Conservation (phyloP, 208 protist genomes). For the Wallacemonas rigidus region DNA sequence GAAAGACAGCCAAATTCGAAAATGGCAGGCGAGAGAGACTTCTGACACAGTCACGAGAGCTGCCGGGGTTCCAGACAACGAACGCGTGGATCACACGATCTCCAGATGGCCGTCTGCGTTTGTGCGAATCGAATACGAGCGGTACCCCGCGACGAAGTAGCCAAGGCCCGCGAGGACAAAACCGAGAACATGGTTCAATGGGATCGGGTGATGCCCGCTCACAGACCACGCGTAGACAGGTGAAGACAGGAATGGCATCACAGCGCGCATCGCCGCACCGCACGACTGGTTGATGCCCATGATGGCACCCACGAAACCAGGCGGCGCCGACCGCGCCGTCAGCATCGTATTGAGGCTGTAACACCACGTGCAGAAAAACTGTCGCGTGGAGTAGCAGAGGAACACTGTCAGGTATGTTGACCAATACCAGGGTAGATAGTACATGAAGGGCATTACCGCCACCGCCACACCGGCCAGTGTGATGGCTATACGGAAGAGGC, state of each 20-base stretch:
- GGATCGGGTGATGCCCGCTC: slow-evolving; percentile 29
- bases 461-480: slow-evolving; percentile 20
- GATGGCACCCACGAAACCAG: slow-evolving; percentile 42
- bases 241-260: slow-evolving; percentile 38
- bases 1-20: no score
- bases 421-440: slow-evolving; percentile 12
- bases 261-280: slow-evolving; percentile 42
- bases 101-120: slow-evolving; percentile 11
- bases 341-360: slow-evolving; percentile 64
- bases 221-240: slow-evolving; percentile 65
- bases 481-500: slow-evolving; percentile 42
- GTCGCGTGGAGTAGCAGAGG: slow-evolving; percentile 26
- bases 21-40: not conserved
- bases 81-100: not conserved
- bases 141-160: slow-evolving; percentile 6
- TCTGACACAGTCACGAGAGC: not conserved
- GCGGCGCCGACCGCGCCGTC: slow-evolving; percentile 47
- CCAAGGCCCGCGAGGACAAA: slow-evolving; percentile 37
- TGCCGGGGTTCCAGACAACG: no score
- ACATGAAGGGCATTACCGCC: slow-evolving; percentile 21
- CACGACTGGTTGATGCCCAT: slow-evolving; percentile 75
- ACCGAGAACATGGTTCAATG: slow-evolving; percentile 60
- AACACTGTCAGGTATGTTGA: slow-evolving; percentile 27
- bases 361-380: slow-evolving; percentile 59
- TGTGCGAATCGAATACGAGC: slow-evolving; percentile 16